These are phyloP conservation scores for Diplosphaera chodatii DNA, from an alignment of 139 green algal genomes.

Conservation along the genomic window DNA sequence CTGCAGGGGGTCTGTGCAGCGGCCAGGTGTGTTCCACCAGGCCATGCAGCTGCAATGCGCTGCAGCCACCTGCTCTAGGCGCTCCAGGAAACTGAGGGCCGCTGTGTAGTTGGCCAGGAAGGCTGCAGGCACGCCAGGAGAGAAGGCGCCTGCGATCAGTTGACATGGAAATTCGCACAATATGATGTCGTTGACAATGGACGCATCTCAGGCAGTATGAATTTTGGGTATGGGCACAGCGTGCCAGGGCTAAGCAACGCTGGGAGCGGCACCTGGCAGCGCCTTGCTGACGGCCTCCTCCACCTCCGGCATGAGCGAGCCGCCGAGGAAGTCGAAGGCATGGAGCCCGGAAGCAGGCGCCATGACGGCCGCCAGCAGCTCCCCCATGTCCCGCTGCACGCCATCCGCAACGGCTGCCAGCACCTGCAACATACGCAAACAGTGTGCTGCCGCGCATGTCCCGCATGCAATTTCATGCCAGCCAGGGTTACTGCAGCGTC, in stretches of 20 bases:
- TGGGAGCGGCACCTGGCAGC: too few species aligned
- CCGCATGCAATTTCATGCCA: too few species aligned
- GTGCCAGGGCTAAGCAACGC: too few species aligned
- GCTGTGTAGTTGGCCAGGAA: constrained; percentile 84
- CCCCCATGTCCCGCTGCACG: constrained; percentile 9
- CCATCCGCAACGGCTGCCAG: constrained; percentile 17
- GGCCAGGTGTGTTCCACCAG: too few species aligned
- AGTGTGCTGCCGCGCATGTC: too few species aligned
- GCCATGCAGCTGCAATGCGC: too few species aligned
- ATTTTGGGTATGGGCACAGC: too few species aligned
- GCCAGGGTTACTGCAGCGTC: too few species aligned
- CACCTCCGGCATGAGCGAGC: constrained; percentile 73
- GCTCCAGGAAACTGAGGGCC: constrained; percentile 45
- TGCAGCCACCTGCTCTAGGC: constrained; percentile 27
- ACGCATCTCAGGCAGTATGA: too few species aligned
- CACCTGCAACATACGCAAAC: constrained; percentile 28
- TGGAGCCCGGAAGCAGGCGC: constrained; percentile 38
- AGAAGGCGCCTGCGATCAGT: constrained; percentile 77
- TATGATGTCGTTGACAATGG: too few species aligned
- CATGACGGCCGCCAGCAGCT: constrained; percentile 26
- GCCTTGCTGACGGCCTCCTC: constrained; percentile 37
- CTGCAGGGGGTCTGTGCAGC: too few species aligned
- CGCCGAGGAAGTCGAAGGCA: constrained; percentile 72
- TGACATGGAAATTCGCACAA: too few species aligned
- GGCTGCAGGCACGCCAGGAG: constrained; percentile 63